Evolutionary conservation across 306 rosid genomes (phyloP), one percentile per base, ranked within the genome.

Genomic region (Dalbergia oliveri): DNA sequence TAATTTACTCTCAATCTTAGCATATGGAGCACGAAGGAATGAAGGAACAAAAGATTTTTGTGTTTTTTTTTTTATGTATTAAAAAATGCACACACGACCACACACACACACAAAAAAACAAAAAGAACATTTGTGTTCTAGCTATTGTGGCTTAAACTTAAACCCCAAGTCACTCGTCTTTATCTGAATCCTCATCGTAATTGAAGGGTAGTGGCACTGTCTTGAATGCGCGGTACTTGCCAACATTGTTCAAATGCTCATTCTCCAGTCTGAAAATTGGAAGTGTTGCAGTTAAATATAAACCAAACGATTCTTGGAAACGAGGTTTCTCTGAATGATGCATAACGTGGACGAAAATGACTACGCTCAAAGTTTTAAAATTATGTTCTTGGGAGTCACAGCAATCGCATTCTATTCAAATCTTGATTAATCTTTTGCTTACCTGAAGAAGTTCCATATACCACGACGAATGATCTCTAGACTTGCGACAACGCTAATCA

Each of bases 381-480:
- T 12, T 26, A 8, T 26, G 54, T 16, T 72, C 39, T 34, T n/a
- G 8, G 45, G 4, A 34, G 47, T 31, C 44, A 49, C 10, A 51
- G n/a, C 11, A 15, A 35, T 43, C 9, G 3, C 61, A 69, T 69
- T 13, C 12, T 21, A 68, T 26, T 69, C 7, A 54, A 12, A 33
- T 58, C 41, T 10, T 58, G 68, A 31, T 45, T 14, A 15, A 23
- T 15, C 14, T 45, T 5, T 23, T 73, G 8, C 2, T 67, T 85
- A 88, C 94, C 92, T 87, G 84, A 92, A 92, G 85, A 93, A 93
- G 75, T 60, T 93, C 91, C 97, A 93, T 47, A 93, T 84, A 62
- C 96, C 97, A 8, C 92, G 90, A 45, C 92, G 90, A 72, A 92
- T 82, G 78, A 92, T 90, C 79, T 92, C 95, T 47, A 92, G 82